Evolutionary conservation across 208 protist species (phyloP).

Genomic region (Naegleria fowleri): DNA sequence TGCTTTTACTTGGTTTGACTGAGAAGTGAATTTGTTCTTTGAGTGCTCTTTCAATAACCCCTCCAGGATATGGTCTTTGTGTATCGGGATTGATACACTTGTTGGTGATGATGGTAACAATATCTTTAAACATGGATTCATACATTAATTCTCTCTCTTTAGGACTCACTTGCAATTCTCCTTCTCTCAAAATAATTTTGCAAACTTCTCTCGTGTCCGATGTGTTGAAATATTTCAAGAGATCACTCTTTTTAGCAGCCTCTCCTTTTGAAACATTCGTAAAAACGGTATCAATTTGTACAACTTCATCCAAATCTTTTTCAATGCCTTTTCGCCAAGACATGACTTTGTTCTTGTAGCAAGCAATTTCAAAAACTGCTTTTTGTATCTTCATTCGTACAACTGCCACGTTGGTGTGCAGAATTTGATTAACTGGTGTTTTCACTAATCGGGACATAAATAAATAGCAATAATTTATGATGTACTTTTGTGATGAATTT

Average conservation of each 20-base stretch:
- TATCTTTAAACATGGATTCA: slow-evolving; percentile 59
- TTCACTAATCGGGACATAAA: slow-evolving; percentile 43
- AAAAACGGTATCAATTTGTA: slow-evolving; percentile 71
- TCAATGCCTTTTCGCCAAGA: slow-evolving; percentile 63
- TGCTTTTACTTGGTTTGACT: slow-evolving; percentile 46
- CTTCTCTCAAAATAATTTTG: slow-evolving; percentile 59
- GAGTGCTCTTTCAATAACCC: slow-evolving; percentile 66
- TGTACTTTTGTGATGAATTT: background rate
- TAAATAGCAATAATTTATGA: background rate
- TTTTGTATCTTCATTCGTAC: slow-evolving; percentile 67
- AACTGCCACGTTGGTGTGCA: slow-evolving; percentile 75
- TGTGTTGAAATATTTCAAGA: slow-evolving; percentile 59
- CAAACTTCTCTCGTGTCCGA: slow-evolving; percentile 47
- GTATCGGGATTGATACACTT: slow-evolving; percentile 65
- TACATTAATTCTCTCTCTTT: slow-evolving; percentile 61
- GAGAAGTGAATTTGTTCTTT: slow-evolving; percentile 60
- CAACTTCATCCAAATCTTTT: slow-evolving; percentile 77
- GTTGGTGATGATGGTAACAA: slow-evolving; percentile 65
- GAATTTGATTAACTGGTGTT: slow-evolving; percentile 66
- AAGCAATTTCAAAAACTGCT: slow-evolving; percentile 76
- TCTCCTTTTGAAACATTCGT: slow-evolving; percentile 72
- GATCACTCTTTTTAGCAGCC: slow-evolving; percentile 65
- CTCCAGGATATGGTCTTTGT: slow-evolving; percentile 41
- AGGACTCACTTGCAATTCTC: slow-evolving; percentile 69
- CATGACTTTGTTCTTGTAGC: slow-evolving; percentile 78